Evolutionary conservation across 177 flowering plant genomes (phyloP).

Genomic region (Telopea speciosissima): DNA sequence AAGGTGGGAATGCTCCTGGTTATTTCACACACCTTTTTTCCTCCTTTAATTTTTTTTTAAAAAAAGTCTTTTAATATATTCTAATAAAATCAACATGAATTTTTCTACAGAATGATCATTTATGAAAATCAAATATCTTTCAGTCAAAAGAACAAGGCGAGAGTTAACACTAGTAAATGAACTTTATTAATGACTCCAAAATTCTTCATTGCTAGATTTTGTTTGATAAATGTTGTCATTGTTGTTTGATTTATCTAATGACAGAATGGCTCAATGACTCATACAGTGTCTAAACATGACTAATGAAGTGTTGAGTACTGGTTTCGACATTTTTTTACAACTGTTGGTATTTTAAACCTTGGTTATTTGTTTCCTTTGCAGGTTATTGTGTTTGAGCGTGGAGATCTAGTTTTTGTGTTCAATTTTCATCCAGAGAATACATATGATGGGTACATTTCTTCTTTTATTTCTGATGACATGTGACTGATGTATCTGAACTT

Average conservation of each 20-base stretch:
- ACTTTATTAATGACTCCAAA: not conserved
- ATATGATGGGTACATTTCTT: conserved; percentile 65
- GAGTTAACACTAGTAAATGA: not conserved
- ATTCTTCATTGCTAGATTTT: not conserved
- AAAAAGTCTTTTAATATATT: too few species aligned
- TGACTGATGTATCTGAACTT: not conserved
- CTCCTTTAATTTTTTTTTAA: not conserved
- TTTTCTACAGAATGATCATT: not conserved
- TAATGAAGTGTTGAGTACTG: not conserved
- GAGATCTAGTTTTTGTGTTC: conserved; percentile 86
- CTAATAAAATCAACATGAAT: too few species aligned
- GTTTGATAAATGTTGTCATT: not conserved
- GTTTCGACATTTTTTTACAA: not conserved
- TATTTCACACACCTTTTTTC: not conserved
- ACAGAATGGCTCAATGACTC: not conserved
- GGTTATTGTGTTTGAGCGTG: conserved; percentile 97
- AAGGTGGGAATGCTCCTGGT: conserved; percentile 42
- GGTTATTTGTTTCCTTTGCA: conserved; percentile 18
- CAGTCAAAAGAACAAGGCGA: not conserved
- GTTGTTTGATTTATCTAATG: not conserved
- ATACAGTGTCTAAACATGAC: not conserved
- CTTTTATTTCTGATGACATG: not conserved
- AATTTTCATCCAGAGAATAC: conserved; percentile 85
- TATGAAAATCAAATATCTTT: not conserved
- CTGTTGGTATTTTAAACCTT: not conserved